Base-by-base conservation (phyloP, 371 early-diverging fungal species). In the Mortierella sp. region DNA sequence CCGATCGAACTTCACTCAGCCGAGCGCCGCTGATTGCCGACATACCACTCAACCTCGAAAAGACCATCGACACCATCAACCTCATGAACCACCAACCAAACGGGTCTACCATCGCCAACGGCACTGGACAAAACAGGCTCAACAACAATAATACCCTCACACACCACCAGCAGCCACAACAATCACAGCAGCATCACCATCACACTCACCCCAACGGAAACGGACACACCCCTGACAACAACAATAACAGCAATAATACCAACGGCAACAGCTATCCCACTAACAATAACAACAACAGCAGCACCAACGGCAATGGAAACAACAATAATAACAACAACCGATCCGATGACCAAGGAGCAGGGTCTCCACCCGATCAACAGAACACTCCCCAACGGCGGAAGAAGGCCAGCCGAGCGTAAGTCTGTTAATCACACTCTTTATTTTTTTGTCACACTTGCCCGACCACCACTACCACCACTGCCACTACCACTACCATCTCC, bases 371-470 rank as follows among this genome's bases (percentile, higher is more conserved):
- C 16, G 81, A 84, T 80, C 84, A 81, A 38, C 74, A 81, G 44
- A 72, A 11, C 42, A 34, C 76, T 50, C 81, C 84, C 26, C 85
- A 81, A 70, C 63, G 85, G 80, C 70, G 85, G 65, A 85, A 85
- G 85, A 85, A 85, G 68, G 85, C 85, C 50, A 85, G 81, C 74
- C 79, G 85, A 74, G 85, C 85, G 85, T 85, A 85, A 76, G 79
- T 58, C 44, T 47, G 31, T 16, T n/a, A 54, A 31, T 14, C 42
- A 52, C 48, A 54, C 57, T 65, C 31, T 68, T n/a, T 68, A 26
- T 72, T 57, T 45, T 45, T 7, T 48, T 73, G 24, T 42, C 74
- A 34, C 38, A 65, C 38, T 38, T 38, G 19, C 34, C 24, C 65
- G 38, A 8, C 65, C 21, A 1, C 65, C 34, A 65, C 31, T 19